Base-by-base conservation (phyloP, 176 grass and related monocot species). In the Aechmea fasciata region DNA sequence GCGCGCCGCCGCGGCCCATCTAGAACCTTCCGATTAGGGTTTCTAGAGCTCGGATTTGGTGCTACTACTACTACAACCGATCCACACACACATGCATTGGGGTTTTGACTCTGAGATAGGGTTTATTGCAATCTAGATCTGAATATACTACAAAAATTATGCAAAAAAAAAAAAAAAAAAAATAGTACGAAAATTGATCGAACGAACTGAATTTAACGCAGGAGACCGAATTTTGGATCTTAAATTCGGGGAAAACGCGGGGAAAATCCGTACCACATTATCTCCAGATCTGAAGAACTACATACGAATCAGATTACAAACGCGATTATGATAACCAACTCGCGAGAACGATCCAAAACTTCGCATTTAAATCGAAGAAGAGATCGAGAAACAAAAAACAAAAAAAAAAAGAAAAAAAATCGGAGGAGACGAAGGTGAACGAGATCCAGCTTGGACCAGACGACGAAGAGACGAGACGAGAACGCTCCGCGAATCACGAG, bases 1-100 rank as follows among this genome's bases (percentile, higher is more conserved):
- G 53, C 63, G 69, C 49, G 26, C 57, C 80, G 70, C 69, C 83
- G 24, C 80, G 84, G 20, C 72, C 83, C 89, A 88, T 87, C 73
- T 83, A 66, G 52, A 49, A 53, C 52, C 55, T 41, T 25, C 74
- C 4, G 57, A 48, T 55, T 28, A 41, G 69, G 72, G 26, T 75
- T 75, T 29, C 61, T 52, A 29, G 48, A 10, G 48, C 48, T 50
- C 79, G 18, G 51, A 73, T 78, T 91, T 70, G 48, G 71, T n/a
- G 51, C 15, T 18, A 12, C 55, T 61, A 18, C 20, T 9, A 61
- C 6, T 7, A 41, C 33, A 41, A 41, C 33, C 33, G 33, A 41
- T 41, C 33, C 33, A 41, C 6, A 41, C 6, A 41, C 33, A 41
- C 33, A 41, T 41, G 33, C 33, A 41, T 41, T 41, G 33, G 33